Conservation (phyloP, 2,329 filamentous ascomycete genomes). For the Ascochyta pisi region DNA sequence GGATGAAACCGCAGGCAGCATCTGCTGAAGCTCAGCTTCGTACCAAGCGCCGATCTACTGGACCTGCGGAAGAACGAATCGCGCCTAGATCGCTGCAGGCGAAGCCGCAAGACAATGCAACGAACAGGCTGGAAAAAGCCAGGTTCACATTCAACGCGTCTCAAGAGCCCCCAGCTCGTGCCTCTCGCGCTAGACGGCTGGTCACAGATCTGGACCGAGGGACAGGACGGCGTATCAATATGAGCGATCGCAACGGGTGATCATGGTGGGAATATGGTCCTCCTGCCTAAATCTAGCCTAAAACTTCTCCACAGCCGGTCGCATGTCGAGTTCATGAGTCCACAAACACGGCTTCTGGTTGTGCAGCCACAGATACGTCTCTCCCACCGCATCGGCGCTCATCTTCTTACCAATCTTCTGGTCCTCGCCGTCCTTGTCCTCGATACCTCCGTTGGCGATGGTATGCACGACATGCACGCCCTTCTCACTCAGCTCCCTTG, state of each 20-base stretch:
- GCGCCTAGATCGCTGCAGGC: neutral
- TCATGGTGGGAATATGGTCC: neutral
- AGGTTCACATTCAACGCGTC: neutral
- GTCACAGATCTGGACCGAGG: neutral
- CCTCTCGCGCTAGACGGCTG: neutral
- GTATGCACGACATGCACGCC: constrained; percentile 67
- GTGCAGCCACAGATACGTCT: constrained; percentile 61
- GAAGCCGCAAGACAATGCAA: neutral
- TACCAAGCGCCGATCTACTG: neutral
- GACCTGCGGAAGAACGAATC: neutral
- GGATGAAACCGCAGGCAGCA: constrained; percentile 1
- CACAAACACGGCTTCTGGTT: constrained; percentile 59
- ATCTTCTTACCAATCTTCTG: constrained; percentile 62
- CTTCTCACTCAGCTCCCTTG: constrained; percentile 63
- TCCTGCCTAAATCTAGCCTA: constrained; percentile 24
- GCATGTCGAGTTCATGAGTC: constrained; percentile 61
- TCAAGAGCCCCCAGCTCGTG: neutral
- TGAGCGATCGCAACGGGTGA: neutral
- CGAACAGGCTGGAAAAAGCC: neutral
- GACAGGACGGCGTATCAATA: neutral
- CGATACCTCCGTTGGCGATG: constrained; percentile 63
- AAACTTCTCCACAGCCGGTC: constrained; percentile 59
- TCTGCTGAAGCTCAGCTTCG: neutral
- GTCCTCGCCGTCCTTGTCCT: constrained; percentile 59
- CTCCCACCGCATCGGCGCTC: constrained; percentile 64